Conservation (phyloP, 2,329 filamentous ascomycete genomes). For the Epichloe uncinata region DNA sequence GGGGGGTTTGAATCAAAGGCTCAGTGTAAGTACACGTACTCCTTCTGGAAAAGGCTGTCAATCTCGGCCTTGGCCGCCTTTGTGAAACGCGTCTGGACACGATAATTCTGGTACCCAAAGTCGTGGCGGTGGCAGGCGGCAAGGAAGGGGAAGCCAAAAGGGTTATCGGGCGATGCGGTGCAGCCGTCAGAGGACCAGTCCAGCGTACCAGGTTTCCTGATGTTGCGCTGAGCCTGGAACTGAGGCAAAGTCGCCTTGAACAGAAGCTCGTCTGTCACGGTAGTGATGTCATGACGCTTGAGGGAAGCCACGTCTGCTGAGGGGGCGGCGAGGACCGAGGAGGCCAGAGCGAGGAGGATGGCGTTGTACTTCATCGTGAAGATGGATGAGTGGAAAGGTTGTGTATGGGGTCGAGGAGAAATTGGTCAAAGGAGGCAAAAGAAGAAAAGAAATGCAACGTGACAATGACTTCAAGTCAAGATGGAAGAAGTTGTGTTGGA, state of each 20-base stretch:
- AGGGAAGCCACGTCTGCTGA: not conserved
- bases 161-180: slow-evolving; percentile 29
- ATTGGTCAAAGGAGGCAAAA: no score
- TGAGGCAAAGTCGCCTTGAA: slow-evolving; percentile 27
- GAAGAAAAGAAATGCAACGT: not conserved
- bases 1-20: no score
- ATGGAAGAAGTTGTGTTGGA: not conserved
- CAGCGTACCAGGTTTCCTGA: slow-evolving; percentile 23
- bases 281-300: slow-evolving; percentile 12
- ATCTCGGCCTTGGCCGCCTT: slow-evolving; percentile 27
- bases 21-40: slow-evolving; percentile 17
- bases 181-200: slow-evolving; percentile 31
- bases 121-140: slow-evolving; percentile 40
- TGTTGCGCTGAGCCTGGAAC: slow-evolving; percentile 29
- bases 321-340: slow-evolving; percentile 14
- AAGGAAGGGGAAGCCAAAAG: slow-evolving; percentile 30
- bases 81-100: slow-evolving; percentile 33
- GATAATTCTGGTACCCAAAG: slow-evolving; percentile 43
- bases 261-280: slow-evolving; percentile 32
- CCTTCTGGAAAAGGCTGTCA: slow-evolving; percentile 35
- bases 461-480: not conserved
- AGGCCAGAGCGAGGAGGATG: slow-evolving; percentile 12
- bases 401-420: not conserved
- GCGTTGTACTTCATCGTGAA: slow-evolving; percentile 20
- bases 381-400: not conserved